Evolutionary conservation across 2,329 filamentous ascomycete species (phyloP).

Genomic region (Elsinoe necatrix): DNA sequence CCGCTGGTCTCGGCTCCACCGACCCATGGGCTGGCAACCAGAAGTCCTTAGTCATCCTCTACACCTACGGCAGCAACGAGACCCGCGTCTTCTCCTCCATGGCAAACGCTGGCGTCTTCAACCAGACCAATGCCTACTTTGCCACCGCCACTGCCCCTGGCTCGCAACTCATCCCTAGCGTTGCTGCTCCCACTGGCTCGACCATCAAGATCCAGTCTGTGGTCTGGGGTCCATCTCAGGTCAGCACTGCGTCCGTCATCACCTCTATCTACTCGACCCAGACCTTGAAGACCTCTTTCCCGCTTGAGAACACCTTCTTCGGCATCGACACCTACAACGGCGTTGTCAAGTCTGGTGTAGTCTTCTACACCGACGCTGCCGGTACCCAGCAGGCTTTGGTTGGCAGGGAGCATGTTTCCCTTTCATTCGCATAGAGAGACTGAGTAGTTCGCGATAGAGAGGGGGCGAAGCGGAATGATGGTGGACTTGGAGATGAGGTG

Average conservation of each 20-base stretch:
- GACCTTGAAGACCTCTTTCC: neutral
- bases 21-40: conserved; percentile 14
- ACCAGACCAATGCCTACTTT: conserved; percentile 6
- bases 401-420: neutral
- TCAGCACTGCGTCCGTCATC: conserved; percentile 1
- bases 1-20: neutral
- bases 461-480: neutral
- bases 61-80: conserved; percentile 11
- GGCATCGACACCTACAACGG: conserved; percentile 14
- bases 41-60: conserved; percentile 16
- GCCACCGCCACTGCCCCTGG: conserved; percentile 5
- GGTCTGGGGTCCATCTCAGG: conserved; percentile 7
- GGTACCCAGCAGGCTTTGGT: conserved; percentile 13
- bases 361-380: conserved; percentile 15
- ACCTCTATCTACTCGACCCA: conserved; percentile 4
- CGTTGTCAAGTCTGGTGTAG: conserved; percentile 6
- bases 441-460: too few relatives aligned
- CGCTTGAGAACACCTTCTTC: conserved; percentile 6
- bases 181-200: neutral
- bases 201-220: neutral
- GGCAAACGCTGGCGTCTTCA: conserved; percentile 16
- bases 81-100: conserved; percentile 14
- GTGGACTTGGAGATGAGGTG: neutral
- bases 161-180: neutral
- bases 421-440: neutral